A percentile compares a stretch with the other conserved stretches of the same genome.
phyloP scores from a whole-genome alignment of 1,139 yeast species.

The Suhomyces chickasaworum region DNA sequence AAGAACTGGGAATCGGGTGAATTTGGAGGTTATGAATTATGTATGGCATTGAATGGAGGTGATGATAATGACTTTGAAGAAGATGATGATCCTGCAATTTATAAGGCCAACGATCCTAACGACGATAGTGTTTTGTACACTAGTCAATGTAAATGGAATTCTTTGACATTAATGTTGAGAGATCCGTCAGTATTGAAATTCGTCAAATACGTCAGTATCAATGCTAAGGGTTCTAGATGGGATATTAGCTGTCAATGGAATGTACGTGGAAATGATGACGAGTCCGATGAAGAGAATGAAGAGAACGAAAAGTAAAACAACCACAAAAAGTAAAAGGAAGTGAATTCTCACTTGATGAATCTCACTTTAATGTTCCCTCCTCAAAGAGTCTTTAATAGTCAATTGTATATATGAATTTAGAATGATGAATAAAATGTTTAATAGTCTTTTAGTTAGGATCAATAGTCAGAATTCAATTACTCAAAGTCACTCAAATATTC shows the following conservation, averaged over 20 bases:
- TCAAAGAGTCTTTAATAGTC: not conserved
- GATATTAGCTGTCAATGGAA: conserved; percentile 84
- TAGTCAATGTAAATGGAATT: conserved; percentile 83
- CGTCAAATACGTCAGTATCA: conserved; percentile 85
- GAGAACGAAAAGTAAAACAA: conserved; percentile 7
- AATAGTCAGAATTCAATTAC: too few species aligned
- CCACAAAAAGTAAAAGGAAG: not conserved
- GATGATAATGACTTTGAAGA: conserved; percentile 46
- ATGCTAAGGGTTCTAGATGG: conserved; percentile 93
- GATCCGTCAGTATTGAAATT: conserved; percentile 86
- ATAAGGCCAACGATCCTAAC: conserved; percentile 54
- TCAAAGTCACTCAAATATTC: not conserved
- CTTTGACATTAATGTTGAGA: conserved; percentile 72
- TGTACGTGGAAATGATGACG: conserved; percentile 43
- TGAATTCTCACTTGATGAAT: too few species aligned
- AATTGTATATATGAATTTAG: not conserved
- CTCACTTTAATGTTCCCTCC: too few species aligned
- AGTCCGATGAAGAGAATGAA: conserved; percentile 22
- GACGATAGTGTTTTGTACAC: conserved; percentile 84
- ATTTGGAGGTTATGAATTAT: conserved; percentile 89
- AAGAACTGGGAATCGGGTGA: conserved; percentile 86
- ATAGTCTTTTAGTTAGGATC: too few species aligned
- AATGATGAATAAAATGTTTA: not conserved
- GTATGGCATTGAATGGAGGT: conserved; percentile 68
- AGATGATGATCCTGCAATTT: conserved; percentile 57